These are phyloP conservation scores for Zygoascus biomembranicola DNA, from an alignment of 805 yeast genomes.

Conservation along the genomic window DNA sequence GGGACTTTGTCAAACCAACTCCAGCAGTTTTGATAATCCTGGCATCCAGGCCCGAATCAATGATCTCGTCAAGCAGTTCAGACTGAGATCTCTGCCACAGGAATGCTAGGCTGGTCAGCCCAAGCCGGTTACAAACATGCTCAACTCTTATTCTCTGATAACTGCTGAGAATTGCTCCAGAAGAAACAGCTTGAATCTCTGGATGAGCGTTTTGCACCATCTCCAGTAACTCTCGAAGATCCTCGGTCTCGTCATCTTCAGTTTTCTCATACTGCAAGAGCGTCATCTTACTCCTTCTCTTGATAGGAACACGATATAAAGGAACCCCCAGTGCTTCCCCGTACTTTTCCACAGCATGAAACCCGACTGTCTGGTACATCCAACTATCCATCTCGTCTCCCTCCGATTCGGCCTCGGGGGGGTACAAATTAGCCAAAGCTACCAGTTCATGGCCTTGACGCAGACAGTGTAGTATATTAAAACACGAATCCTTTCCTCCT, in stretches of 20 bases:
- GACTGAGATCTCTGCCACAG: constrained; percentile 87
- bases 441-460: constrained; percentile 75
- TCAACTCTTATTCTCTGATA: constrained; percentile 94
- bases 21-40: constrained; percentile 90
- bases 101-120: constrained; percentile 61
- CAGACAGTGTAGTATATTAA: constrained; percentile 78
- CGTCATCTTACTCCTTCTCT: constrained; percentile 55
- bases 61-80: constrained; percentile 77
- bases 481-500: constrained; percentile 96
- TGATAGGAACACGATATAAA: constrained; percentile 58
- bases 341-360: constrained; percentile 60
- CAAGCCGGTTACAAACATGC: constrained; percentile 70
- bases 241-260: constrained; percentile 79
- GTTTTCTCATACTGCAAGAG: constrained; percentile 63
- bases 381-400: constrained; percentile 78
- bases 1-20: constrained; percentile 57
- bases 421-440: constrained; percentile 80
- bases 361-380: constrained; percentile 98
- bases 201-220: constrained; percentile 49
- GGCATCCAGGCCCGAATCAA: constrained; percentile 61
- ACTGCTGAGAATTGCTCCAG: constrained; percentile 93
- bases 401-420: constrained; percentile 30
- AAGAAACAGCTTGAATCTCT: constrained; percentile 76
- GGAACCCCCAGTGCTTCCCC: constrained; percentile 71
- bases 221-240: constrained; percentile 48